Conservation (phyloP, 345 rosid species). For the Kandelia obovata region DNA sequence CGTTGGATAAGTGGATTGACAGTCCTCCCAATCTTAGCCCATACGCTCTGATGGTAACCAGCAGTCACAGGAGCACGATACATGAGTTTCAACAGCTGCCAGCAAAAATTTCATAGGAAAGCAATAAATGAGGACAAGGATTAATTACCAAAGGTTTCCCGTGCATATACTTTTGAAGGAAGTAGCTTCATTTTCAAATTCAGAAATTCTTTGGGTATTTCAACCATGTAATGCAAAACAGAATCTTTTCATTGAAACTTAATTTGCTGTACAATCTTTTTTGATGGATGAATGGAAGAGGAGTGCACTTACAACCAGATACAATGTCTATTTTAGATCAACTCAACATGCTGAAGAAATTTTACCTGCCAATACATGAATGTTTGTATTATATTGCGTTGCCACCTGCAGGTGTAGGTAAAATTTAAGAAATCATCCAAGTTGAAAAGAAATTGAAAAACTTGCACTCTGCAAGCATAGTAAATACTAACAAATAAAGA, state of each 20-base stretch:
- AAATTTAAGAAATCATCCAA: not conserved
- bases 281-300: too few relatives aligned
- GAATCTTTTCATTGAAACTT: not conserved
- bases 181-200: too few relatives aligned
- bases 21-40: conserved; percentile 64
- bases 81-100: conserved; percentile 91
- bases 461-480: not conserved
- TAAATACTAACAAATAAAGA: not conserved
- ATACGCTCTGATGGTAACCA: conserved; percentile 78
- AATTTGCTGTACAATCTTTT: too few relatives aligned
- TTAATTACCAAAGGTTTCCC: too few relatives aligned
- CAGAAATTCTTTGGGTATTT: not conserved
- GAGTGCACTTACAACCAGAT: not conserved
- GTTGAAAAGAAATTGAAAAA: not conserved
- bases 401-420: conserved; percentile 63
- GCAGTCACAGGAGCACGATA: conserved; percentile 85
- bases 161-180: too few relatives aligned
- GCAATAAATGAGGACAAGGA: not conserved
- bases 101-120: not conserved
- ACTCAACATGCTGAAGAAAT: not conserved
- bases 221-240: not conserved
- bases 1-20: conserved; percentile 57
- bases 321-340: not conserved
- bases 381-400: conserved; percentile 88
- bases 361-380: conserved; percentile 99